Conservation (phyloP, 1,284 basidiomycete species). For the Rhodotorula sp. region DNA sequence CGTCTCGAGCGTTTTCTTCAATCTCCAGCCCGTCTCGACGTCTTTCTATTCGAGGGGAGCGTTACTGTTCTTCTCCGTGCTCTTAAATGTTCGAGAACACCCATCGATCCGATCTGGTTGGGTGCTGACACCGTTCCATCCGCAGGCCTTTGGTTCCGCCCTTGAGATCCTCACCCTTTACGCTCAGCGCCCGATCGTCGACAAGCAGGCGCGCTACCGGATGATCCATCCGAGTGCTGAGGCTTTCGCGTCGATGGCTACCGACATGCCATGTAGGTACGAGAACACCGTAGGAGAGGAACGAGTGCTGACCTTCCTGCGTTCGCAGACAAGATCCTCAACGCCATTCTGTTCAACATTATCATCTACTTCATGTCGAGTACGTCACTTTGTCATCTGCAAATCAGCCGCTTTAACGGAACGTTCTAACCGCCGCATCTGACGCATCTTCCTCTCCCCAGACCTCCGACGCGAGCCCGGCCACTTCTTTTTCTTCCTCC, state of each 20-base stretch:
- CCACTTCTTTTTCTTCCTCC: slow-evolving; percentile 48
- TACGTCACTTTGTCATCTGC: too few relatives aligned
- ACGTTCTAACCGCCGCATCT: background rate
- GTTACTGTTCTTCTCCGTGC: slow-evolving; percentile 53
- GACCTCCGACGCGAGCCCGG: slow-evolving; percentile 50
- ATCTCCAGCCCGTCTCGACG: slow-evolving; percentile 40
- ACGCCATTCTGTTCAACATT: slow-evolving; percentile 52
- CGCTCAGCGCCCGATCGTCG: slow-evolving; percentile 53
- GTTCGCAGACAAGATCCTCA: slow-evolving; percentile 19
- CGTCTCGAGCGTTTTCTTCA: slow-evolving; percentile 52
- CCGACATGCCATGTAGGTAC: too few relatives aligned
- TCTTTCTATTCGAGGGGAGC: slow-evolving; percentile 38
- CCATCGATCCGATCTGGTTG: background rate
- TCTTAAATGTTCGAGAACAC: slow-evolving; percentile 49
- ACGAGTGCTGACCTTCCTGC: background rate
- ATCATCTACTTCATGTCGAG: slow-evolving; percentile 48
- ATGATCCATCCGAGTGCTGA: too few relatives aligned
- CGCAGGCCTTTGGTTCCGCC: slow-evolving; percentile 22
- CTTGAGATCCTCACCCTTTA: slow-evolving; percentile 53
- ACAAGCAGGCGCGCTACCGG: slow-evolving; percentile 47
- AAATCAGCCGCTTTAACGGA: too few relatives aligned
- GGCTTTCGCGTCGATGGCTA: too few relatives aligned
- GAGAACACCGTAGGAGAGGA: too few relatives aligned
- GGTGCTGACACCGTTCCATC: background rate
- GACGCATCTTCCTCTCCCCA: background rate